These are phyloP conservation scores for Candida corydali DNA, from an alignment of 805 yeast species.

Conservation along the genomic window DNA sequence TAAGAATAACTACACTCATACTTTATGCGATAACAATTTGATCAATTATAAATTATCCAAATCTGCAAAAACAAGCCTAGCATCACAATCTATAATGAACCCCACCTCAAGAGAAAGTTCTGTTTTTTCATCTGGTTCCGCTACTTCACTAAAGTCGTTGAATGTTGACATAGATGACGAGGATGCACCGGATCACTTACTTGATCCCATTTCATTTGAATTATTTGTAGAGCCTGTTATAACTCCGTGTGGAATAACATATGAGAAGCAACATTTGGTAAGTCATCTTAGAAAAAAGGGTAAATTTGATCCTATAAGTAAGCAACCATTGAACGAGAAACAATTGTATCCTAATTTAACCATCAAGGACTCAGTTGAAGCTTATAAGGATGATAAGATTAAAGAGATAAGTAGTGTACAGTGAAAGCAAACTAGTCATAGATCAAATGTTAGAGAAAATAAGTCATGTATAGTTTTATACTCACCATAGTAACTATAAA, in stretches of 20 bases:
- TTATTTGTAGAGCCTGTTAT: conserved; percentile 41
- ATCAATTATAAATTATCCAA: conserved; percentile 8
- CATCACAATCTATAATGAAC: background rate
- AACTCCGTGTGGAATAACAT: conserved; percentile 41
- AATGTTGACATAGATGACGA: conserved; percentile 14
- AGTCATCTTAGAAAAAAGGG: conserved; percentile 30
- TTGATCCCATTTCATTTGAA: conserved; percentile 41
- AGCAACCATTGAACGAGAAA: conserved; percentile 25
- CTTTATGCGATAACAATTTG: conserved; percentile 15
- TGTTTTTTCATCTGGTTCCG: background rate
- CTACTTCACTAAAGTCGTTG: background rate
- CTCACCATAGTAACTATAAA: background rate
- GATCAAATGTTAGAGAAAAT: background rate
- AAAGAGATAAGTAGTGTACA: background rate
- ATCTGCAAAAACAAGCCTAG: background rate
- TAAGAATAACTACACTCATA: conserved; percentile 21
- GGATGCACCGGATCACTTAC: conserved; percentile 34
- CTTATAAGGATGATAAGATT: conserved; percentile 12
- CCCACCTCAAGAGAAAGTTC: conserved; percentile 7
- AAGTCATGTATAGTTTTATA: background rate
- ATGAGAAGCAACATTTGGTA: conserved; percentile 36
- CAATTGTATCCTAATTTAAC: conserved; percentile 40
- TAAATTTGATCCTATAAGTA: conserved; percentile 38
- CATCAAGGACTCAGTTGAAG: conserved; percentile 34
- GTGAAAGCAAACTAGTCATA: no score